Percentiles rank a stretch among this genome's conserved stretches.
Evolutionary conservation across 371 early-diverging fungal species (phyloP).

Genomic region (Rhizopus sp.): DNA sequence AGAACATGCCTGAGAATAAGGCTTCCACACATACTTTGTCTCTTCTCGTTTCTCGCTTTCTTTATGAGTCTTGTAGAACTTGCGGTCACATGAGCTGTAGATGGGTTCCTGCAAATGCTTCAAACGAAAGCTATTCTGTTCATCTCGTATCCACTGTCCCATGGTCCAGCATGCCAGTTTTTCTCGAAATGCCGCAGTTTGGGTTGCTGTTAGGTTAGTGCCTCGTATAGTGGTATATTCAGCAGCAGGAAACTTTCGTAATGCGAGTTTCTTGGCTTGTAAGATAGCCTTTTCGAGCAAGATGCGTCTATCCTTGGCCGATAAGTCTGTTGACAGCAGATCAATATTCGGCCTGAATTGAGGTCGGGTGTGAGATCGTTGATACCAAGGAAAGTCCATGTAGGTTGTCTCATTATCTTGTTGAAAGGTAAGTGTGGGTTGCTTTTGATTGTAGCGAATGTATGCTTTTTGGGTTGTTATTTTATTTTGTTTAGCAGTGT

Average conservation of each 20-base stretch:
- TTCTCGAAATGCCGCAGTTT: conserved; percentile 18
- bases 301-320: conserved; percentile 16
- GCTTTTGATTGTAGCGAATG: neutral
- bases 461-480: conserved; percentile 1
- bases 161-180: conserved; percentile 28
- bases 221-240: conserved; percentile 30
- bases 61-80: conserved; percentile 27
- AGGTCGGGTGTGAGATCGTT: conserved; percentile 17
- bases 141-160: conserved; percentile 29
- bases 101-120: conserved; percentile 48
- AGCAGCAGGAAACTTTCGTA: neutral
- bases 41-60: conserved; percentile 27
- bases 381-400: conserved; percentile 33
- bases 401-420: neutral
- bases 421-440: neutral
- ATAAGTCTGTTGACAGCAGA: conserved; percentile 11
- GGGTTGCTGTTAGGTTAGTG: conserved; percentile 7
- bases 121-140: conserved; percentile 13
- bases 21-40: conserved; percentile 34
- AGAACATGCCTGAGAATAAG: conserved; percentile 11
- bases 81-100: conserved; percentile 40
- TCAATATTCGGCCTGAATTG: conserved; percentile 14
- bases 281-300: conserved; percentile 18
- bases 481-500: neutral
- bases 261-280: conserved; percentile 21